Evolutionary conservation across 352 stramenopile species (phyloP).

Genomic region (Phytophthora megakarya): DNA sequence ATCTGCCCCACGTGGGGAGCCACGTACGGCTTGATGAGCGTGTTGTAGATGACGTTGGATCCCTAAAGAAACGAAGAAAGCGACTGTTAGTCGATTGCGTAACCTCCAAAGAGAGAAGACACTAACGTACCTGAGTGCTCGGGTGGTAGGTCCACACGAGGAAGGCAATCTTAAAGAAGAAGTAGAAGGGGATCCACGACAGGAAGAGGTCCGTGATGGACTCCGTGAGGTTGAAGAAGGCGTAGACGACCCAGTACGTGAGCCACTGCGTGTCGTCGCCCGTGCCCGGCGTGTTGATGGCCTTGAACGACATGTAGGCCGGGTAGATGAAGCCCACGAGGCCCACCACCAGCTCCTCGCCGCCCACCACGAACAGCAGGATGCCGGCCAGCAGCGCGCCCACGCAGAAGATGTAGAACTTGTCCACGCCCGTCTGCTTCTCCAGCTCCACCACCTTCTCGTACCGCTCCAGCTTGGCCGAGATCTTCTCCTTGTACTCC

Average conservation of each 20-base stretch:
- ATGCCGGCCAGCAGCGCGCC: constrained; percentile 52
- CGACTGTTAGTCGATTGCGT: constrained; percentile 8
- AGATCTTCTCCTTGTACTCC: constrained; percentile 88
- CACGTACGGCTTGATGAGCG: constrained; percentile 85
- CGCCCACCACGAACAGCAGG: constrained; percentile 81
- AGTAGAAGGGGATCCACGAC: constrained; percentile 89
- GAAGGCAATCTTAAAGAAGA: constrained; percentile 88
- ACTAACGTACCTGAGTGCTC: constrained; percentile 50
- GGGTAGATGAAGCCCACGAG: constrained; percentile 90
- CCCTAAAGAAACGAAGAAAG: constrained; percentile 39
- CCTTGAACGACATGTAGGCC: constrained; percentile 90
- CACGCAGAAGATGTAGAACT: constrained; percentile 86
- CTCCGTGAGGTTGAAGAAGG: constrained; percentile 97
- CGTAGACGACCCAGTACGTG: constrained; percentile 95
- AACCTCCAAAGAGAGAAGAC: too few species aligned
- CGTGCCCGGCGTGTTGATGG: constrained; percentile 72
- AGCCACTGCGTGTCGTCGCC: constrained; percentile 90
- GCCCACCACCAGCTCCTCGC: constrained; percentile 77
- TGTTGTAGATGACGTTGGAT: constrained; percentile 85
- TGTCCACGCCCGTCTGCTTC: constrained; percentile 86
- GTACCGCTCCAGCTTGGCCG: constrained; percentile 77
- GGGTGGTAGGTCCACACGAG: constrained; percentile 88
- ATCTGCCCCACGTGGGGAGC: constrained; percentile 70
- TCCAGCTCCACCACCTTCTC: constrained; percentile 85
- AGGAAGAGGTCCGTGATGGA: constrained; percentile 81